A percentile compares a stretch with the other conserved stretches of the same genome.
Conservation (phyloP, 805 yeast genomes). For the Candida glaebosa region DNA sequence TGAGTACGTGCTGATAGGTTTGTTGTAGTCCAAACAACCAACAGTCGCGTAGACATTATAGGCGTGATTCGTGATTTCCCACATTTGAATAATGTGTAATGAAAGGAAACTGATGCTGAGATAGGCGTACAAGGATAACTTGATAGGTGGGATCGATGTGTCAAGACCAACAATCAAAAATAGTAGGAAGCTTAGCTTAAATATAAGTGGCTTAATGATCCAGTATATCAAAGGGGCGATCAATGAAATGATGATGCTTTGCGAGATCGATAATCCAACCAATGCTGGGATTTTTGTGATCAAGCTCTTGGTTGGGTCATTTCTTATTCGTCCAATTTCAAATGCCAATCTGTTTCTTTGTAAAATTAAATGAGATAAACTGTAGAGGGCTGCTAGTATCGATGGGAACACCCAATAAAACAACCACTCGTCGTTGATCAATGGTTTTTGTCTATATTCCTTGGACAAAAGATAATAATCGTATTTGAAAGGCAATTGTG, state of each 20-base stretch:
- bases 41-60: constrained; percentile 65
- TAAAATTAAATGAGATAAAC: constrained; percentile 47
- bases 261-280: constrained; percentile 35
- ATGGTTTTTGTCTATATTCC: constrained; percentile 36
- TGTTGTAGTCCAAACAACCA: constrained; percentile 68
- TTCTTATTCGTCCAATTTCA: constrained; percentile 36
- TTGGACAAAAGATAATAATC: constrained; percentile 33
- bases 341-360: constrained; percentile 56
- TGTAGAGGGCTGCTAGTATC: constrained; percentile 42
- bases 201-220: constrained; percentile 40
- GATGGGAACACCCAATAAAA: constrained; percentile 47
- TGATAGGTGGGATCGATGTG: constrained; percentile 36
- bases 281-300: constrained; percentile 24
- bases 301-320: constrained; percentile 36
- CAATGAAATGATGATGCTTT: constrained; percentile 25
- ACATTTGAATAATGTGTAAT: constrained; percentile 34
- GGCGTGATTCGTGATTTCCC: constrained; percentile 57
- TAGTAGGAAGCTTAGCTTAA: constrained; percentile 29
- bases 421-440: constrained; percentile 42
- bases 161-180: constrained; percentile 34
- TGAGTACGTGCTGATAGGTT: constrained; percentile 56
- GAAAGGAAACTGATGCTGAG: constrained; percentile 27
- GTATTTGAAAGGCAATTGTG: constrained; percentile 23
- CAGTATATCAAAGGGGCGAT: constrained; percentile 38
- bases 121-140: constrained; percentile 27